Conservation (phyloP, 805 yeast species). For the Pichia gijzeniarum region DNA sequence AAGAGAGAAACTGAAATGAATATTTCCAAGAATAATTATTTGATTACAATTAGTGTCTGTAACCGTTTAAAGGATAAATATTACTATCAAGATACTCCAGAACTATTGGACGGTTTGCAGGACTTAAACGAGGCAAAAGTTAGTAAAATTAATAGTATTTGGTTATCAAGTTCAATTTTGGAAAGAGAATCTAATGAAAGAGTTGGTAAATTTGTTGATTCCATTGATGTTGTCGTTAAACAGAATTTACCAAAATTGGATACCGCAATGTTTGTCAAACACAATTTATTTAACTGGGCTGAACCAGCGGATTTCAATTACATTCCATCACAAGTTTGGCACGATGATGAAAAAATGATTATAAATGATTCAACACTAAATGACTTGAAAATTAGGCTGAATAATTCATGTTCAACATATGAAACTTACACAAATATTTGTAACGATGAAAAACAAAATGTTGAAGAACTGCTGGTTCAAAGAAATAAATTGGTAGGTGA, state of each 20-base stretch:
- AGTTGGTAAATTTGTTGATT: constrained; percentile 39
- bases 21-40: constrained; percentile 74
- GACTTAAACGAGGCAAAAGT: constrained; percentile 77
- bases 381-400: constrained; percentile 47
- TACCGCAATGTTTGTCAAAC: constrained; percentile 87
- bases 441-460: constrained; percentile 42
- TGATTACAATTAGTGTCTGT: constrained; percentile 75
- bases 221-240: constrained; percentile 48
- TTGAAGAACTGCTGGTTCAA: constrained; percentile 36
- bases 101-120: constrained; percentile 77
- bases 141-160: constrained; percentile 58
- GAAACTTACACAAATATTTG: constrained; percentile 36
- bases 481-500: constrained; percentile 29
- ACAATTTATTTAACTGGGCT: constrained; percentile 67
- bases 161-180: constrained; percentile 52
- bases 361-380: constrained; percentile 51
- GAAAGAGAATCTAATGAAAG: constrained; percentile 47
- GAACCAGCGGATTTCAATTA: constrained; percentile 85
- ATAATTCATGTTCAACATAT: constrained; percentile 34
- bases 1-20: constrained; percentile 79
- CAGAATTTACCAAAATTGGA: constrained; percentile 72
- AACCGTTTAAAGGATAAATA: constrained; percentile 90
- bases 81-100: constrained; percentile 90
- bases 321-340: constrained; percentile 92
- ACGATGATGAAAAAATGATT: constrained; percentile 79